Evolutionary conservation across 768 basidiomycete species (phyloP), one percentile per base, ranked within the genome.

Genomic region (Flagelloscypha sp.): DNA sequence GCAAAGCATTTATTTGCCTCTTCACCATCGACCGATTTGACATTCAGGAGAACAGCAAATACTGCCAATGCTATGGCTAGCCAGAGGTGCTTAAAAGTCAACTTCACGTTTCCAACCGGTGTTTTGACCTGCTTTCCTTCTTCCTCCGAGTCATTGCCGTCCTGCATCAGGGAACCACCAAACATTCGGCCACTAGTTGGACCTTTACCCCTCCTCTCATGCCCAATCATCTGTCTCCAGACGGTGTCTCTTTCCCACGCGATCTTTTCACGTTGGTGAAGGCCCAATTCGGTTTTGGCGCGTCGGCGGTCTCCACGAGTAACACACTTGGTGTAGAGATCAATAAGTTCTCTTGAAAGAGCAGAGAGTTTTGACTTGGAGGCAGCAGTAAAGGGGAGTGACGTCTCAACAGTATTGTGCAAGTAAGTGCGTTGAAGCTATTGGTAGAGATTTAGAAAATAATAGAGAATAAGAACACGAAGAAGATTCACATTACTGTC

Each of bases 221-320:
- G 73, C 2, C 78, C 81, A 40, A 95, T 84, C 90, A 95, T 93
- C 56, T 88, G 83, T 17, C 89, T 71, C 95, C 95, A 99, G 9
- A 98, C 83, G 1, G 95, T 99, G 51, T 98, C 92, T 21, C 95
- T 76, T 51, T 98, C 94, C 79, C 93, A 94, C 3, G 94, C 93
- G 43, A 94, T 84, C 52, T 89, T 84, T 57, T 97, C 92, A 13
- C 89, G 78, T 38, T 93, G 80, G 54, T 93, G 79, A 11, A 89
- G 68, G 43, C 79, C 77, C 29, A 99, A 73, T 52, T 94, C 86
- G 45, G 85, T 79, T 27, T 76, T 70, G 0, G 93, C 93, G 12
- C 72, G 53, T 2, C 64, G 57, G 15, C 60, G 49, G 56, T 98
- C 84, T 7, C 79, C 84, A 2, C 66, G 68, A 0, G 85, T 79